Evolutionary conservation across 352 stramenopile genomes (phyloP).

Genomic region (Globisporangium paroecandrum): DNA sequence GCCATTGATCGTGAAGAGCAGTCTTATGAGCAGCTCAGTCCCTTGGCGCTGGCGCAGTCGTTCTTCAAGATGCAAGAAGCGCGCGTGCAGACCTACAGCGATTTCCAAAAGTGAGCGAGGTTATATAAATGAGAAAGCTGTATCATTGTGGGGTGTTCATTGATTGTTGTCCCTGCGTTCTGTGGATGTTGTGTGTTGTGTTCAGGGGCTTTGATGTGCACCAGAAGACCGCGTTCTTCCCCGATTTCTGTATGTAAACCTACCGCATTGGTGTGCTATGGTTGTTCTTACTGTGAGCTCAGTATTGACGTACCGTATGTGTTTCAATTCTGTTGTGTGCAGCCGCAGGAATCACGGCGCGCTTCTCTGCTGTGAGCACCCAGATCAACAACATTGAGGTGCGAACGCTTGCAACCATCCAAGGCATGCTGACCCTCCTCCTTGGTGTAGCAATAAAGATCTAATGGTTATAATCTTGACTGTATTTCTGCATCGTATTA

Average conservation of each 20-base stretch:
- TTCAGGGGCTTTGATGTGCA: conserved; percentile 60
- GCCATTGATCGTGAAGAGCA: not conserved
- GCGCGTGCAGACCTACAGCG: conserved; percentile 66
- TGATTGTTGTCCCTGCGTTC: too few relatives aligned
- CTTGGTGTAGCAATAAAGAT: not conserved
- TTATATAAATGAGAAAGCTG: not conserved
- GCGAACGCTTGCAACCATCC: not conserved
- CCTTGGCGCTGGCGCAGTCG: conserved; percentile 26
- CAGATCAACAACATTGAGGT: conserved; percentile 72
- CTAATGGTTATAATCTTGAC: not conserved
- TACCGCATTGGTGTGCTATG: not conserved
- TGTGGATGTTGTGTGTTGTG: not conserved
- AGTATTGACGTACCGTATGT: not conserved
- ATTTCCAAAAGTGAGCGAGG: conserved; percentile 48
- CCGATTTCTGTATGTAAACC: conserved; percentile 49
- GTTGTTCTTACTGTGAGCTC: not conserved
- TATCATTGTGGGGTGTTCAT: not conserved
- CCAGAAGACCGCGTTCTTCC: conserved; percentile 62
- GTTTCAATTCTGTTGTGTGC: conserved; percentile 1
- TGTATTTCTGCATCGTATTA: not conserved
- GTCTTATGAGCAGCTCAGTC: conserved; percentile 13
- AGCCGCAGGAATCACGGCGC: conserved; percentile 60
- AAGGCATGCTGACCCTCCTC: not conserved
- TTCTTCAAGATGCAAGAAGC: conserved; percentile 61
- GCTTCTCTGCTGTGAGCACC: conserved; percentile 63